Conservation (phyloP, 2,329 filamentous ascomycete genomes). For the Kalaharituber pfeilii region DNA sequence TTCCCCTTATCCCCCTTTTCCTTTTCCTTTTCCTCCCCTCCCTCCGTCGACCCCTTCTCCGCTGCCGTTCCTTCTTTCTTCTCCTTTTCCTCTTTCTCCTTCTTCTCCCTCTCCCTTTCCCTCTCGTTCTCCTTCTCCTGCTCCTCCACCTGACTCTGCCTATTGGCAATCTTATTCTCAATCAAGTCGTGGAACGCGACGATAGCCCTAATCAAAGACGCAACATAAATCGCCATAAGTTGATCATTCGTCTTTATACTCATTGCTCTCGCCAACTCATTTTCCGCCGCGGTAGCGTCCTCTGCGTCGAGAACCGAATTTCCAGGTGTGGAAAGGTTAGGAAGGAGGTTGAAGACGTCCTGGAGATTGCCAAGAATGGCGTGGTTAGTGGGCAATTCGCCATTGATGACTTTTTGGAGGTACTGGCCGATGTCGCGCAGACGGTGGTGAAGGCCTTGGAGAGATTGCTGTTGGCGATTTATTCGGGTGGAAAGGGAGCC, state of each 20-base stretch:
- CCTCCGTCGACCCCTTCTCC: neutral
- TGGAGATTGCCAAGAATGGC: slow-evolving; percentile 96
- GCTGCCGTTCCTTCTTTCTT: slow-evolving; percentile 33
- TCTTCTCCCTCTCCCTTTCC: slow-evolving; percentile 36
- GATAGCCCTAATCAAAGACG: slow-evolving; percentile 89
- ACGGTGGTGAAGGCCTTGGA: slow-evolving; percentile 87
- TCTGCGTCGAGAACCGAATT: slow-evolving; percentile 43
- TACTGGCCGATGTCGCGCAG: slow-evolving; percentile 91
- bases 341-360: slow-evolving; percentile 95
- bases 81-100: slow-evolving; percentile 41
- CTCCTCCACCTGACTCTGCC: slow-evolving; percentile 91
- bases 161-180: slow-evolving; percentile 99
- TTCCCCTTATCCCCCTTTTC: neutral
- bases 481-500: slow-evolving; percentile 92
- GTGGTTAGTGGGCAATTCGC: slow-evolving; percentile 87
- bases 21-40: slow-evolving; percentile 1
- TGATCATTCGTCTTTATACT: slow-evolving; percentile 99
- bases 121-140: slow-evolving; percentile 58
- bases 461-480: slow-evolving; percentile 90
- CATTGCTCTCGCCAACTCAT: slow-evolving; percentile 88
- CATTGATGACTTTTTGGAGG: slow-evolving; percentile 86
- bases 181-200: slow-evolving; percentile 98
- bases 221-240: slow-evolving; percentile 94
- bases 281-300: slow-evolving; percentile 38
- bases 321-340: slow-evolving; percentile 70